These are phyloP conservation scores for Baorangia bicolor DNA, from an alignment of 768 basidiomycete genomes.

Conservation along the genomic window DNA sequence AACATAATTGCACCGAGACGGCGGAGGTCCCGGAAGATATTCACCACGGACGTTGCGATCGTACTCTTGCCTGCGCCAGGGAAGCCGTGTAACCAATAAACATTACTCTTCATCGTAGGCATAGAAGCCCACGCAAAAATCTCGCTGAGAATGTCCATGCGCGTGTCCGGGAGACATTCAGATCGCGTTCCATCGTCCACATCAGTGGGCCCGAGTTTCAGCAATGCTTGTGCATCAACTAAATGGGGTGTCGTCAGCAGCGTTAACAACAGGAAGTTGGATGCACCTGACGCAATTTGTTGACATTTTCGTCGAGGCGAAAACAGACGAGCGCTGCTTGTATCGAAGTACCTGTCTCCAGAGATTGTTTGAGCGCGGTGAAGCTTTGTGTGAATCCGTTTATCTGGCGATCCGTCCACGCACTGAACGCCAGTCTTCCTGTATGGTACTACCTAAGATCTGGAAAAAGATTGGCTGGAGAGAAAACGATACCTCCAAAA, in stretches of 20 bases:
- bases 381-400: conserved; percentile 22
- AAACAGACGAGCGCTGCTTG: conserved; percentile 29
- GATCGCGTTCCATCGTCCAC: conserved; percentile 29
- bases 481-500: conserved; percentile 28
- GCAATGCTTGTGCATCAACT: conserved; percentile 23
- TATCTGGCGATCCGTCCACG: conserved; percentile 24
- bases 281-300: conserved; percentile 22
- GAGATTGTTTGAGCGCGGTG: conserved; percentile 23
- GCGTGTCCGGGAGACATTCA: conserved; percentile 32
- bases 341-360: conserved; percentile 25
- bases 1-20: conserved; percentile 38
- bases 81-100: conserved; percentile 37
- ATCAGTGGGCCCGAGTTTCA: conserved; percentile 28
- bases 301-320: conserved; percentile 29
- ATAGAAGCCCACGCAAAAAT: conserved; percentile 26
- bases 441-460: conserved; percentile 5
- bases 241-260: neutral
- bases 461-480: neutral
- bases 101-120: conserved; percentile 18
- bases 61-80: conserved; percentile 40
- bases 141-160: conserved; percentile 28
- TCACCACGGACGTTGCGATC: conserved; percentile 35
- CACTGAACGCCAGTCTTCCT: conserved; percentile 19
- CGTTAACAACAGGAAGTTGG: neutral
- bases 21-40: conserved; percentile 30